Base-by-base conservation (phyloP, 208 protist species). In the Crithidia mellificae region DNA sequence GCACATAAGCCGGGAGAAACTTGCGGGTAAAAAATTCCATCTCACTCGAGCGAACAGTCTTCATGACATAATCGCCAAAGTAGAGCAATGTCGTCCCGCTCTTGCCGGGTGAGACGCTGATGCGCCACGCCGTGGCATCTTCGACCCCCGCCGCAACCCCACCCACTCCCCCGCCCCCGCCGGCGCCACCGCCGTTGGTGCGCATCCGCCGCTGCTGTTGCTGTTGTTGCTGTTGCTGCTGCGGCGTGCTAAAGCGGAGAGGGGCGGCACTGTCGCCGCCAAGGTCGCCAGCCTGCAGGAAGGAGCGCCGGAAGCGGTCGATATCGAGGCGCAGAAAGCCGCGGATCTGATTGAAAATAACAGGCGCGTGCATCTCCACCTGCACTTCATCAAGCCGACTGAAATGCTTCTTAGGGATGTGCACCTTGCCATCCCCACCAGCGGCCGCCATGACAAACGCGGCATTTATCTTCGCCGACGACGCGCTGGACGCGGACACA, bases 1-100 rank as follows among this genome's bases (percentile, higher is more conserved):
- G 72, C 43, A 87, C 83, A 66, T 97, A 97, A 20, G 63, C 61
- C 6, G 81, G 81, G 6, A 97, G 73, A 64, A 88, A 92, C 19
- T 73, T 69, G 47, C 77, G 64, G 34, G 69, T 82, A 11, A 97
- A 79, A 59, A 96, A 88, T 25, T 77, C 61, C 59, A 85, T 82
- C 63, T 98, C 92, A 47, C 62, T 83, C 49, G 91, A 72, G 29
- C 84, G 91, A 17, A 96, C 67, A 30, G 87, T 88, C 75, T 97
- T 98, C 77, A 98, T 87, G 11, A 98, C 83, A 61, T 84, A 98
- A 63, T 93, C 79, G 15, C 83, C 88, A 68, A 95, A 94, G 63
- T 91, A 98, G 54, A 91, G 89, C 49, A 98, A 72, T 22, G 85
- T 84, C 9, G 87, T 87, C 25, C 84, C 85, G 51, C 85, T 92